A percentile compares a stretch with the other conserved stretches of the same genome.
phyloP scores from a whole-genome alignment of 306 rosid genomes.

The Medicago lupulina region DNA sequence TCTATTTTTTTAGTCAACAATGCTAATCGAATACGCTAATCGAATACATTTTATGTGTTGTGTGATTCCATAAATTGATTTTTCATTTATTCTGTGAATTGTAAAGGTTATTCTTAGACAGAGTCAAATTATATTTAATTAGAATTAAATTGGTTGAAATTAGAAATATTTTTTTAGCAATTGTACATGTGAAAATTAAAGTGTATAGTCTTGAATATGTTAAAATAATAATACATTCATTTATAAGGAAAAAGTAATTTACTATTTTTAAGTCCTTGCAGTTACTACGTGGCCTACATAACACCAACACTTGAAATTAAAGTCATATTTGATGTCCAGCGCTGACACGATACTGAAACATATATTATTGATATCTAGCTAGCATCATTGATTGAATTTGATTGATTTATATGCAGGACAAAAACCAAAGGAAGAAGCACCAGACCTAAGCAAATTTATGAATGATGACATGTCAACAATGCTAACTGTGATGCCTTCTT shows the following conservation, averaged over 20 bases:
- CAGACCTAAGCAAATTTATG: conserved; percentile 43
- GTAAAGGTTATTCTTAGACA: neutral
- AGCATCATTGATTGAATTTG: neutral
- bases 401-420: conserved; percentile 46
- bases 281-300: too few relatives aligned
- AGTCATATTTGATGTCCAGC: too few relatives aligned
- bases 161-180: too few relatives aligned
- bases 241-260: neutral
- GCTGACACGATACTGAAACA: neutral
- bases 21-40: too few relatives aligned
- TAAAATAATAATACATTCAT: neutral
- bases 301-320: too few relatives aligned
- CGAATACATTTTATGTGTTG: conserved; percentile 17
- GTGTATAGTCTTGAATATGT: neutral
- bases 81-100: neutral
- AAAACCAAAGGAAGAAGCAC: conserved; percentile 58
- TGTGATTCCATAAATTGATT: conserved; percentile 3
- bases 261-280: neutral
- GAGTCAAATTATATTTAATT: too few relatives aligned
- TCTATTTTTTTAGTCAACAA: neutral
- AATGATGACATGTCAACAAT: conserved; percentile 68
- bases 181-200: neutral
- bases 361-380: too few relatives aligned
- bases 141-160: too few relatives aligned
- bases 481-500: conserved; percentile 59